A percentile compares a stretch with the other conserved stretches of the same genome.
phyloP scores from a whole-genome alignment of 73 alveolate species.

The Paramecium bursaria region DNA sequence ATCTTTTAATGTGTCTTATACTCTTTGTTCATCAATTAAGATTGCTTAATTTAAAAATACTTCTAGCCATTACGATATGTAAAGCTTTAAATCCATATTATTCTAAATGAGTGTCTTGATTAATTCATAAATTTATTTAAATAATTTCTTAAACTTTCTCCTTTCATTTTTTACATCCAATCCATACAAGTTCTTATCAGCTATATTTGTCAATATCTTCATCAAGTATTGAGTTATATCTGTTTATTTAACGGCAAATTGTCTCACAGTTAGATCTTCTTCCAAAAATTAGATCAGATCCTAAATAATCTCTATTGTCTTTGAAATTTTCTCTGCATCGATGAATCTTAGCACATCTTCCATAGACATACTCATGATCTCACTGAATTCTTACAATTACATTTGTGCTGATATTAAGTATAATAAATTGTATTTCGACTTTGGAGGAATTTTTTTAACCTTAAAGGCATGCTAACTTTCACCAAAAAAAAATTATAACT shows the following conservation, averaged over 20 bases:
- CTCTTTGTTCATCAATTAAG: slow-evolving; percentile 50
- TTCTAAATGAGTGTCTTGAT: slow-evolving; percentile 6
- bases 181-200: slow-evolving; percentile 21
- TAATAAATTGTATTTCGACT: slow-evolving; percentile 8
- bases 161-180: not conserved
- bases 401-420: slow-evolving; percentile 35
- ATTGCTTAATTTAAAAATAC: slow-evolving; percentile 40
- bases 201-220: not conserved
- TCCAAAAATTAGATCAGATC: slow-evolving; percentile 4
- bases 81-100: slow-evolving; percentile 8
- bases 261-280: not conserved
- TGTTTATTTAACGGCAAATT: slow-evolving; percentile 30
- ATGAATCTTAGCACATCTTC: slow-evolving; percentile 9
- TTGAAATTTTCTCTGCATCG: not conserved
- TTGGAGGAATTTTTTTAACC: not conserved
- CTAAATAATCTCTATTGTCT: not conserved
- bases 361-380: not conserved
- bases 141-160: slow-evolving; percentile 7
- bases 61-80: slow-evolving; percentile 24
- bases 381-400: not conserved
- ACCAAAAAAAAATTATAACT: not conserved
- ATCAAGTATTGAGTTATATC: slow-evolving; percentile 12
- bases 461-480: slow-evolving; percentile 37
- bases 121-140: slow-evolving; percentile 32
- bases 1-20: slow-evolving; percentile 25